These are phyloP conservation scores for Discostella stelligeroides DNA, from an alignment of 108 stramenopile genomes.

Conservation along the genomic window DNA sequence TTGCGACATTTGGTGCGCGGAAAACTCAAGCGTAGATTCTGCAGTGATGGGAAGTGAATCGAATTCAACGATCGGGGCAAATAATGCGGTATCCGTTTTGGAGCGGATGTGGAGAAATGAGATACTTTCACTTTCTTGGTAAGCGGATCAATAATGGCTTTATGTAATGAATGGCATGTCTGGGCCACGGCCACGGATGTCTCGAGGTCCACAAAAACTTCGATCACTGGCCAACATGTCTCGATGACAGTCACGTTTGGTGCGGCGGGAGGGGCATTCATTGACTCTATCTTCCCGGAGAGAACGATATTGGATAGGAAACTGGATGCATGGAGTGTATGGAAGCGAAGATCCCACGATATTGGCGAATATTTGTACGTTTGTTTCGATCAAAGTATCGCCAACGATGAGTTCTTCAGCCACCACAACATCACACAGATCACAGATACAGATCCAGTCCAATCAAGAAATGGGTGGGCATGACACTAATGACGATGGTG, in stretches of 20 bases:
- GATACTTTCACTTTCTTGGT: conserved; percentile 17
- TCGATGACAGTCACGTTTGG: not conserved
- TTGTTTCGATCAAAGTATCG: too few relatives aligned
- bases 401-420: too few relatives aligned
- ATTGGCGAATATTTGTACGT: too few relatives aligned
- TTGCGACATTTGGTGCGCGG: conserved; percentile 19
- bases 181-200: conserved; percentile 17
- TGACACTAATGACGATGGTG: not conserved
- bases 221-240: conserved; percentile 15
- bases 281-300: too few relatives aligned
- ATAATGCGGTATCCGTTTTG: conserved; percentile 22
- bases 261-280: not conserved
- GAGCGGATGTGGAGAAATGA: conserved; percentile 16
- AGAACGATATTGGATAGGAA: too few relatives aligned
- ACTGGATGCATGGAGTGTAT: too few relatives aligned
- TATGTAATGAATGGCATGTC: conserved; percentile 16
- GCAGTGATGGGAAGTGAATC: conserved; percentile 25
- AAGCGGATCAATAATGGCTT: conserved; percentile 4
- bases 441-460: too few relatives aligned
- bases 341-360: too few relatives aligned
- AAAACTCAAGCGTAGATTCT: conserved; percentile 15
- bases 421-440: too few relatives aligned
- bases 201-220: conserved; percentile 17
- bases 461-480: too few relatives aligned
- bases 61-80: conserved; percentile 18